These are phyloP conservation scores for Myxozyma neotropica DNA, from an alignment of 805 yeast species.

Conservation along the genomic window DNA sequence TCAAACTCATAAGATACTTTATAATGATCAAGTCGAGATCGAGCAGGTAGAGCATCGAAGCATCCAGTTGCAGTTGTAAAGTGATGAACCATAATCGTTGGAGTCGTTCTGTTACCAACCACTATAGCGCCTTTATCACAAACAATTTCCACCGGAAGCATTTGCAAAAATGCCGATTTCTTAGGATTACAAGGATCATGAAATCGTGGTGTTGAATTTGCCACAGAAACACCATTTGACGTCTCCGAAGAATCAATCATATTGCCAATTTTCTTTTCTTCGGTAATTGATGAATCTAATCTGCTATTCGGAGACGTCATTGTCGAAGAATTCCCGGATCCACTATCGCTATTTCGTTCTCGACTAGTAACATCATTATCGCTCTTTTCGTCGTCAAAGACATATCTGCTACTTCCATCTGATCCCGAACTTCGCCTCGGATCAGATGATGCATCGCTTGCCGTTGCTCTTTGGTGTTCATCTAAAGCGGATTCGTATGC, in stretches of 20 bases:
- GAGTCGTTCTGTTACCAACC: slow-evolving; percentile 77
- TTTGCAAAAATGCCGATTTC: slow-evolving; percentile 32
- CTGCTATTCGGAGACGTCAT: neutral
- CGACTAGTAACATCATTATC: neutral
- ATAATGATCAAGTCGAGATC: slow-evolving; percentile 55
- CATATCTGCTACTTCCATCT: neutral
- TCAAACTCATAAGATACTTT: slow-evolving; percentile 51
- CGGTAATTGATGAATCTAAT: neutral
- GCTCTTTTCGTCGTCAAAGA: neutral
- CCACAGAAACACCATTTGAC: neutral
- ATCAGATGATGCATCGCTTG: neutral
- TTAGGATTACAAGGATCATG: neutral
- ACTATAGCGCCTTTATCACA: slow-evolving; percentile 72
- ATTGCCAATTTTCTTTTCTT: neutral
- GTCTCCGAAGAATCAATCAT: neutral
- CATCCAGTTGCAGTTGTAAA: slow-evolving; percentile 57
- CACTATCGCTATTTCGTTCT: neutral
- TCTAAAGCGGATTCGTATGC: slow-evolving; percentile 72
- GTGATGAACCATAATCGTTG: slow-evolving; percentile 67
- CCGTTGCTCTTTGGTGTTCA: slow-evolving; percentile 34
- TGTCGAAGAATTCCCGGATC: neutral
- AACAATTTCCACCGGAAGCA: slow-evolving; percentile 64
- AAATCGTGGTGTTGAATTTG: neutral
- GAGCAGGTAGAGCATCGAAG: slow-evolving; percentile 55
- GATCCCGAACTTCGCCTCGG: neutral